phyloP scores from a whole-genome alignment of 306 rosid species.

The Sindora glabra region DNA sequence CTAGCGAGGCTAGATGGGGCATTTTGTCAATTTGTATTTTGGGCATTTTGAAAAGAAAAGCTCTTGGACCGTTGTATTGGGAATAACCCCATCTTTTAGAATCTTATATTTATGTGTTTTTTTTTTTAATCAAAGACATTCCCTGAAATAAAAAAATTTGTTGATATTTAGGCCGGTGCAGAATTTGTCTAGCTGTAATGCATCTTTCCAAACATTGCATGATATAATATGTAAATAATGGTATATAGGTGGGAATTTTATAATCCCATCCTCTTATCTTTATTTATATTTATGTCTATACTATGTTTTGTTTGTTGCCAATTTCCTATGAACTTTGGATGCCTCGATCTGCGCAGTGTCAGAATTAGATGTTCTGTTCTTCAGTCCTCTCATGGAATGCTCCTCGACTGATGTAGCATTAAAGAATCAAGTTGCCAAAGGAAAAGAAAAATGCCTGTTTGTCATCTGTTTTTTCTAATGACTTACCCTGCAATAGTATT shows the following conservation, averaged over 20 bases:
- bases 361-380: background rate
- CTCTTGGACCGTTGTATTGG: slow-evolving; percentile 39
- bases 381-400: background rate
- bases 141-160: slow-evolving; percentile 32
- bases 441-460: no score
- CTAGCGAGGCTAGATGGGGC: slow-evolving; percentile 6
- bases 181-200: slow-evolving; percentile 34
- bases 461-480: no score
- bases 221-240: slow-evolving; percentile 22
- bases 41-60: slow-evolving; percentile 13
- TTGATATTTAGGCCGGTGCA: slow-evolving; percentile 36
- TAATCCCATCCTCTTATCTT: background rate
- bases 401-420: background rate
- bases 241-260: slow-evolving; percentile 4
- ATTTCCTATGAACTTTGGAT: background rate
- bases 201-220: slow-evolving; percentile 20
- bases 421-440: no score
- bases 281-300: background rate
- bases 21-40: slow-evolving; percentile 3
- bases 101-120: background rate
- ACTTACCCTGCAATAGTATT: no score
- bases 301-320: background rate
- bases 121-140: background rate
- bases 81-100: background rate
- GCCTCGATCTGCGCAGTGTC: background rate